Base-by-base conservation (phyloP, 2,329 filamentous ascomycete genomes). In the Macrophomina tecta region DNA sequence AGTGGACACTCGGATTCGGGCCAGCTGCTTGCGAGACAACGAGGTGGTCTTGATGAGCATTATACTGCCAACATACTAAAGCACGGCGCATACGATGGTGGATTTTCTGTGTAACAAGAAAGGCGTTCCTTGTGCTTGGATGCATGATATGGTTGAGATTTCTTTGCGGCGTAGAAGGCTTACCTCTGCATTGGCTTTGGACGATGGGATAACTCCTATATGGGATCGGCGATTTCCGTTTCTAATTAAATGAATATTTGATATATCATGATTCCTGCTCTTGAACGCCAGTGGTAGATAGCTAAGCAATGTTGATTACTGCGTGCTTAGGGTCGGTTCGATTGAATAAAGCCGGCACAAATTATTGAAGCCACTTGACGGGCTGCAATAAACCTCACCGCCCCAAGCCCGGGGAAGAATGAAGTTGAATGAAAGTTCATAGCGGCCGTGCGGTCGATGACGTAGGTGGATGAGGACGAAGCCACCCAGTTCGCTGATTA, bases 1-100 rank as follows among this genome's bases (percentile, higher is more conserved):
- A 85, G 68, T 96, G 92, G 92, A 89, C 84, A 28, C 73, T 82
- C 5, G 82, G 82, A 1, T 84, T 76, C 75, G 69, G 67, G 9
- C 66, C 68, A 18, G 71, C 76, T 30, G 74, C 72, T 32, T 83
- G 81, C 71, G 69, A 65, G 46, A 69, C 60, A 30, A 49, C 63
- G 52, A 48, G 63, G 42, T 58, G 51, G 63, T 58, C 52, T n/a
- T 65, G 42, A 65, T 32, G 45, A 4, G 36, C 8, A 23, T 48
- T 55, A 11, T 9, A 4, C n/a, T 9, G 23, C 23, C 23, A 1
- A 23, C 23, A 23, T 23, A 23, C 23, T 23, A 1, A 23, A 23
- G 23, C 23, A 3, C 23, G 14, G 32, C 9, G 51, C 9, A 34
- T 16, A 38, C 11, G 34, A n/a, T 4, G 34, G n/a, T 4, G 4